Base-by-base conservation (phyloP, 1,284 basidiomycete species). In the Pascua sp. region DNA sequence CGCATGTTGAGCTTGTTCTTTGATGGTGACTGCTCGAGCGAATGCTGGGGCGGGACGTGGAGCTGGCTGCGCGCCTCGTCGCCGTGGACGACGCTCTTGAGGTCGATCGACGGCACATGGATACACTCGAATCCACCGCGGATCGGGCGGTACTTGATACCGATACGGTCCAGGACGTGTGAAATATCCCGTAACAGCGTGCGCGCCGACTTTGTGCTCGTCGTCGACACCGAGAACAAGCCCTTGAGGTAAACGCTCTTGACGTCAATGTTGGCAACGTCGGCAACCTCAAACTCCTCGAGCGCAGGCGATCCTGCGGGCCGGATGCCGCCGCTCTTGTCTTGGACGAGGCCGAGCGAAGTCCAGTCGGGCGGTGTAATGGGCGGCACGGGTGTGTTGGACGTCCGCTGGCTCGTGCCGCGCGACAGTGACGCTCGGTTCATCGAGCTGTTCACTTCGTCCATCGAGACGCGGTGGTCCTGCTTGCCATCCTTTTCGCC, bases 71-170 rank as follows among this genome's bases (percentile, higher is more conserved):
- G 57, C 38, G 61, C 71, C 59, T 73, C 71, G 50, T 74, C 74
- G n/a, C 71, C 72, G 51, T 76, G 65, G 17, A 75, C 66, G 11
- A 92, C 81, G 39, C 88, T 88, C 7, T 86, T 82, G 10, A 95
- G 78, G 73, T 95, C 91, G 72, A 98, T 95, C 32, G 90, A 92
- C 0, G 95, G 95, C 50, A 90, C 79, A 73, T 98, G 93, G 24
- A 95, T 88, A 77, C 95, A 98, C 75, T 98, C 95, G 73, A 94
- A 98, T 0, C 95, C 95, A 55, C 86, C 83, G 73, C 87, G 89
- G 67, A 86, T 92, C 73, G 94, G 90, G 42, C 91, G 84, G 75
- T 95, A 91, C 75, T 92, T 91, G 49, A 98, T 88, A 59, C 94
- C 91, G 83, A 98, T 91, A 48, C 92, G 84, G 66, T 95, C 90